These are phyloP conservation scores for Luffa acutangula DNA, from an alignment of 306 rosid species.

Conservation along the genomic window DNA sequence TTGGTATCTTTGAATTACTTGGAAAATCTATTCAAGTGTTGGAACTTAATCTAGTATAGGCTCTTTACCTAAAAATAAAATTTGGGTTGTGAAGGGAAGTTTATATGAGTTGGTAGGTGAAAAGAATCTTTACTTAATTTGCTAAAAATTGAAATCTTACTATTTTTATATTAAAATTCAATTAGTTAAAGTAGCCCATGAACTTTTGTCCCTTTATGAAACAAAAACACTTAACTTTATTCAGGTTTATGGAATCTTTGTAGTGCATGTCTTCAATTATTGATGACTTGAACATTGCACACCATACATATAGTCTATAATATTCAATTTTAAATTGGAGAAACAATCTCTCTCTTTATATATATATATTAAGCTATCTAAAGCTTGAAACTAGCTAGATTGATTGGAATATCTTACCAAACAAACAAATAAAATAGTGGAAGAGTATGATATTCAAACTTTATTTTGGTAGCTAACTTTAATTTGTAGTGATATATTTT, in stretches of 20 bases:
- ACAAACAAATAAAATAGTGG: neutral
- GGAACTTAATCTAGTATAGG: neutral
- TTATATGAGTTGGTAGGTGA: neutral
- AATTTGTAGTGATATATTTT: neutral
- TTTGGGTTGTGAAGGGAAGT: neutral
- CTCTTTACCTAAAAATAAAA: neutral
- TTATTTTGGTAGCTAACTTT: neutral
- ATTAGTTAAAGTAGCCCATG: neutral
- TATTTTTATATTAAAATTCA: neutral
- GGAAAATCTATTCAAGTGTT: neutral
- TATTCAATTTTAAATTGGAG: neutral
- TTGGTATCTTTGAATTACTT: neutral
- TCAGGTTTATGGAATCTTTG: neutral
- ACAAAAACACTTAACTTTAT: neutral
- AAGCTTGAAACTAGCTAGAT: neutral
- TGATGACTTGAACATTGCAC: neutral
- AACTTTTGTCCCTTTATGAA: neutral
- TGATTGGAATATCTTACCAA: constrained; percentile 3
- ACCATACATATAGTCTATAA: neutral
- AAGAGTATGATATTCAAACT: neutral
- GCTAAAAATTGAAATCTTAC: neutral
- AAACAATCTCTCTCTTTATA: neutral
- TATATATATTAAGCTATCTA: neutral
- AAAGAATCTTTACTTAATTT: neutral
- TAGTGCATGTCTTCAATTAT: neutral